These are phyloP conservation scores for Sonneratia caseolaris DNA, from an alignment of 345 rosid genomes.

Conservation along the genomic window DNA sequence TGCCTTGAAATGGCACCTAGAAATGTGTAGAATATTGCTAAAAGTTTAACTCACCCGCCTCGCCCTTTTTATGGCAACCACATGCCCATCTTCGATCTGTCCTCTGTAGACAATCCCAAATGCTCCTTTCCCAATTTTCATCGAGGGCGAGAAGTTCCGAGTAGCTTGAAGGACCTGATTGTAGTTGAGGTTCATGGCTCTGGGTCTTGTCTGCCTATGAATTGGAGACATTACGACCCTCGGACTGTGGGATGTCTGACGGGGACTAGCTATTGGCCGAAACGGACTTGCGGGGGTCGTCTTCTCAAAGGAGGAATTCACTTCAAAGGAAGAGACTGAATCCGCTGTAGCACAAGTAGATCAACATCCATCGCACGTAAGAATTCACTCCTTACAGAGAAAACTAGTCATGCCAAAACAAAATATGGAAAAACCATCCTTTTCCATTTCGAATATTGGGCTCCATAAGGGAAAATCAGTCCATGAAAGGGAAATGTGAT, in stretches of 20 bases:
- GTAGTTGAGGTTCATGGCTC: conserved; percentile 58
- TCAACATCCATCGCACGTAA: background rate
- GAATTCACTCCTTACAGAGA: background rate
- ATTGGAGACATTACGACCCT: conserved; percentile 68
- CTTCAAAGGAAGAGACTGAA: conserved; percentile 47
- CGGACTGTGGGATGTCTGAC: conserved; percentile 75
- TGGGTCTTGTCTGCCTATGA: conserved; percentile 57
- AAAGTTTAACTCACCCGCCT: conserved; percentile 47
- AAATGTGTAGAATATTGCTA: background rate
- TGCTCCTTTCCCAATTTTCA: conserved; percentile 79
- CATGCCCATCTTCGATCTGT: conserved; percentile 48
- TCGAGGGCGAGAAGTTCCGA: conserved; percentile 42
- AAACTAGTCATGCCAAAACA: background rate
- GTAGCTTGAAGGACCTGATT: conserved; percentile 58
- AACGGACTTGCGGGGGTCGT: conserved; percentile 48
- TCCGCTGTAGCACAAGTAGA: conserved; percentile 39
- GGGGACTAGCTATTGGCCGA: conserved; percentile 52
- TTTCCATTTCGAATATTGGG: background rate
- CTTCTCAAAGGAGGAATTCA: conserved; percentile 46
- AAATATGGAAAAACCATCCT: background rate
- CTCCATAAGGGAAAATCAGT: background rate
- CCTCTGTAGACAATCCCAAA: conserved; percentile 84
- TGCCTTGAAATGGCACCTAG: background rate
- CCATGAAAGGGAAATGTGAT: background rate
- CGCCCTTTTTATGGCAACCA: conserved; percentile 91